Conservation (phyloP, 495 filamentous ascomycete species). For the Aspergillus cavernicola region DNA sequence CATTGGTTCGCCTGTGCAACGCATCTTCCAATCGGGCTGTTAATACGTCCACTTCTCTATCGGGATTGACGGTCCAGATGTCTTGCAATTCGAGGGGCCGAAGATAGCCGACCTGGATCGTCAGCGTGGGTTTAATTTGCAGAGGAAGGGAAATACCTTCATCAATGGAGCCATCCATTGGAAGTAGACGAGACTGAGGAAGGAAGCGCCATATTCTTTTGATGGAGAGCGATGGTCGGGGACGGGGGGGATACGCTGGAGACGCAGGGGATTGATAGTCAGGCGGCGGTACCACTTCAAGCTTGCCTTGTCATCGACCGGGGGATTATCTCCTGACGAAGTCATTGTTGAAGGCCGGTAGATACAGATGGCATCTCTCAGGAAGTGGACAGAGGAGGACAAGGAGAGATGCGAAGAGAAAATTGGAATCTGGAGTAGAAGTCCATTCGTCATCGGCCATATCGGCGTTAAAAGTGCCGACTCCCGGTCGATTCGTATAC, state of each 20-base stretch:
- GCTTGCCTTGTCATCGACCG: too few species aligned
- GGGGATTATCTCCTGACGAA: too few species aligned
- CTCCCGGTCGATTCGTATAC: neutral
- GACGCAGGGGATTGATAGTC: constrained; percentile 51
- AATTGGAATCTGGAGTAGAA: neutral
- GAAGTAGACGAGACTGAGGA: constrained; percentile 53
- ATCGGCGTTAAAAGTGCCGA: constrained; percentile 5
- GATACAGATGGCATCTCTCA: neutral
- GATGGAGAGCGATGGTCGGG: constrained; percentile 48
- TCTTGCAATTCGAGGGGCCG: constrained; percentile 79
- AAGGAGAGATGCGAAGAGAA: neutral
- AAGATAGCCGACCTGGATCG: constrained; percentile 59
- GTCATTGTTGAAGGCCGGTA: too few species aligned
- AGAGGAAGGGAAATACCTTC: constrained; percentile 24
- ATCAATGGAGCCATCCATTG: constrained; percentile 63
- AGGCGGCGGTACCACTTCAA: constrained; percentile 48
- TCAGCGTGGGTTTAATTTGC: neutral
- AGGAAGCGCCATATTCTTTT: constrained; percentile 49
- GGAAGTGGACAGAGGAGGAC: neutral
- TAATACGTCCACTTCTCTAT: constrained; percentile 65
- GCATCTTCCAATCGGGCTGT: constrained; percentile 59
- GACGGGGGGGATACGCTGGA: constrained; percentile 47
- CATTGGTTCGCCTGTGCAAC: constrained; percentile 60
- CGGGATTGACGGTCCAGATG: constrained; percentile 82
- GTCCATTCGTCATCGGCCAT: neutral